Evolutionary conservation across 495 filamentous ascomycete species (phyloP), one percentile per base, ranked within the genome.

Genomic region (Sphaerosporella brunnea): DNA sequence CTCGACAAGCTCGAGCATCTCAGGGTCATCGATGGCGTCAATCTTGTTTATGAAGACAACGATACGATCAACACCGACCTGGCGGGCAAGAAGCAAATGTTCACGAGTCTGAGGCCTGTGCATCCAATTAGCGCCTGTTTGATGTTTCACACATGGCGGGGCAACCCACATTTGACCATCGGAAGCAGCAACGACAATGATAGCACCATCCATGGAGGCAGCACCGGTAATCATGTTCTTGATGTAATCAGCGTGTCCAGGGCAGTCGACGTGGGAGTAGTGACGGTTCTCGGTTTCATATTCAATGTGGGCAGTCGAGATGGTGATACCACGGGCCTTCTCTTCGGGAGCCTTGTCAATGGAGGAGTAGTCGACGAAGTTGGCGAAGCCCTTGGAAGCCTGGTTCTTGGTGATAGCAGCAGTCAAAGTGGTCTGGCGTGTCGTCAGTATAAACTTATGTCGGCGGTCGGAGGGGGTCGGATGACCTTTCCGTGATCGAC

Each of bases 221-320:
- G 87, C 82, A 73, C 87, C 87, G 54, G 87, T 94, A 66, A 95
- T 95, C 87, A 95, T 95, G 77, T 97, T 97, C 78, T 97, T 97
- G 69, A 97, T 95, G 73, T 96, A 97, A 84, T 97, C 90, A 63
- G 90, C 90, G 77, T 97, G 90, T 66, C 90, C 90, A 46, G 90
- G 90, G 66, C 90, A 97, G 75, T 97, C 90, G 70, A 97, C 90
- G 75, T 97, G 90, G 59, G 90, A 86, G 70, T 97, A 97, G 70
- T 97, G 90, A 54, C 92, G 77, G 55, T 63, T 64, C 3, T 93
- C 81, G 62, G 90, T 96, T 59, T 80, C 70, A 68, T 95, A 97
- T 71, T 97, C 90, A 68, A 97, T 93, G 69, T 97, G 90, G 52
- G 90, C 84, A 34, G 88, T 84, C 39, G 90, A 84, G 69, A 97